Base-by-base conservation (phyloP, 768 basidiomycete species). In the Panaeolus papilionaceus region DNA sequence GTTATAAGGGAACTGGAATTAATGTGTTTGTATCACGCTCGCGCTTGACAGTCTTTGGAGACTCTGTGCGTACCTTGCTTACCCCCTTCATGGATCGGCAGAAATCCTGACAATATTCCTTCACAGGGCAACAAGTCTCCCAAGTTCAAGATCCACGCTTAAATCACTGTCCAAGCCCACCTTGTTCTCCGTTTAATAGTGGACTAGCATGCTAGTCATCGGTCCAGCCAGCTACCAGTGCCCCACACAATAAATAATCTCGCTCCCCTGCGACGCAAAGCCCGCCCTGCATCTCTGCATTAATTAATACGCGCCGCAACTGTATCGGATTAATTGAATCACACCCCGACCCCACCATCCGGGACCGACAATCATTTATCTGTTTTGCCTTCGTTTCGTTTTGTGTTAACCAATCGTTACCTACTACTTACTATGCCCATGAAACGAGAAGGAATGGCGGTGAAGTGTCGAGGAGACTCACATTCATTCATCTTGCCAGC, bases 51-150 rank as follows among this genome's bases (percentile, higher is more conserved):
- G 84, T 86, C 38, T 75, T 86, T 51, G 85, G 84, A 47, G 83
- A 85, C 72, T 85, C 84, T 5, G 84, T 81, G 63, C 79, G 84
- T 75, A 69, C 63, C 16, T 76, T 74, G 5, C 67, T 68, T 20
- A 33, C 12, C 65, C 1, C 51, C 73, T 79, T 70, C 9, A 2
- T 7, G 39, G 7, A 37, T 14, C 28, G 37, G 11, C 33, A 1
- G 54, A 6, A 6, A 7, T 38, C 58, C 18, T 58, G 11, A 66
- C n/a, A 7, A 12, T 33, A 49, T 68, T 61, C n/a, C 20, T 23
- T 28, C 28, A 18, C 20, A 74, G 77, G 78, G 76, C 28, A 79
- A 79, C 69, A 75, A 71, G 20, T 79, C 76, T 2, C 75, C 73
- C 18, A 72, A 67, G 12, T 79, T 79, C 73, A 75, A 68, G 70